Evolutionary conservation across 1,139 yeast genomes (phyloP), one percentile per base, ranked within the genome.

Genomic region (Saccharomyces pastorianus): DNA sequence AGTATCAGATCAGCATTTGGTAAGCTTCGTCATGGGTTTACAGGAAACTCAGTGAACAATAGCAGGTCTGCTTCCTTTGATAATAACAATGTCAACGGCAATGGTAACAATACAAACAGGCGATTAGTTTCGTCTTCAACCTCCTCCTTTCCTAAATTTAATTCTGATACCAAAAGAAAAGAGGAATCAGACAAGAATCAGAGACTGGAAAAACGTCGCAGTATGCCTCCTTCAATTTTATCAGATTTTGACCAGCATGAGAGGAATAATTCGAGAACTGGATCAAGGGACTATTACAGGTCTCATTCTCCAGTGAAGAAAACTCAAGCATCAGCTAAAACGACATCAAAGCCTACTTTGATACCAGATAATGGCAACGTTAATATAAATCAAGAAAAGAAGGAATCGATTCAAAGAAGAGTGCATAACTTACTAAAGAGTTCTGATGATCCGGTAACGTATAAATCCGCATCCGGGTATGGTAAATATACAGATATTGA

Each of bases 381-480:
- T 11, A 32, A 44, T 1, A 51, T 55, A 4, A 56, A 56, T 27
- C 52, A 55, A 31, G 61, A 58, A 8, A 55, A 62, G 25, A 62
- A 64, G 48, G 59, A 59, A 26, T 64, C 85, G 0, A 82, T 84
- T 48, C 85, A 82, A 61, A 71, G 78, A 56, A 73, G 87, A 59
- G 82, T 83, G 66, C 81, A 79, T 53, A 74, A 75, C 59, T 71
- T 83, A 51, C 66, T 83, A 56, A 73, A 69, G 55, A 71, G 70
- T 38, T 68, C 72, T 29, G 73, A 71, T 6, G 72, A 73, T 0
- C 63, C 73, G 5, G 71, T 75, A 3, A 65, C 72, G 0, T 61
- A 69, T 9, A 78, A 75, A 58, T 77, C 84, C 0, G 86, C 86
- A 0, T 68, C 70, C 7, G 87, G 87, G 0, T 83, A 82, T 62